Conservation (phyloP, 352 stramenopile genomes). For the Salisapilia sapeloensis region DNA sequence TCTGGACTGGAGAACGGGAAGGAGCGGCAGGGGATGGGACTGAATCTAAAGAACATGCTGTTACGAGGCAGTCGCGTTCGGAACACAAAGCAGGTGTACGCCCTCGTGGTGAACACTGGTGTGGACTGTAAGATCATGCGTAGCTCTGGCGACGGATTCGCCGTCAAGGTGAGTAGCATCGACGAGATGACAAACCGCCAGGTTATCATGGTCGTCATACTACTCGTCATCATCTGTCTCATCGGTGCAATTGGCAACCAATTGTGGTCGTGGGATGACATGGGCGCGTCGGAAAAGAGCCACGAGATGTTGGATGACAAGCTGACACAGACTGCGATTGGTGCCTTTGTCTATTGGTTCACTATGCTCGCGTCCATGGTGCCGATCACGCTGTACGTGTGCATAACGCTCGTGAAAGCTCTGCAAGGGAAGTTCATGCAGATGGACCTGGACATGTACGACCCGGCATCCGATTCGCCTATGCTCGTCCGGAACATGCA, state of each 20-base stretch:
- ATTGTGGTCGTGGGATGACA: constrained; percentile 10
- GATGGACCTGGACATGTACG: constrained; percentile 73
- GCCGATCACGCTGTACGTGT: constrained; percentile 80
- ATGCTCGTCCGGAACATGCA: constrained; percentile 78
- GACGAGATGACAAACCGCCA: constrained; percentile 79
- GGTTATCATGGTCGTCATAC: constrained; percentile 60
- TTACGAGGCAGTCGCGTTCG: constrained; percentile 80
- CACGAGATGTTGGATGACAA: too few species aligned
- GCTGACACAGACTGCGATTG: too few species aligned
- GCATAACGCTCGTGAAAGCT: constrained; percentile 79
- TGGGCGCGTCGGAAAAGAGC: constrained; percentile 16
- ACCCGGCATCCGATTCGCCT: constrained; percentile 37
- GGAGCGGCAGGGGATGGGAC: constrained; percentile 17
- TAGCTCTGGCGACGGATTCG: constrained; percentile 70
- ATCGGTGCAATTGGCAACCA: constrained; percentile 40
- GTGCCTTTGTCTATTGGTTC: constrained; percentile 74
- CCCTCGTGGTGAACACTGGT: constrained; percentile 87
- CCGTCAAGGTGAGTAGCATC: constrained; percentile 70
- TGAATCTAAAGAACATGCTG: constrained; percentile 81
- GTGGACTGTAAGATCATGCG: constrained; percentile 87
- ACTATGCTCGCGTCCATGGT: constrained; percentile 72
- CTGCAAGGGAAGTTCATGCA: constrained; percentile 82
- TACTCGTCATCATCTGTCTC: constrained; percentile 55
- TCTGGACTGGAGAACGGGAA: constrained; percentile 1
- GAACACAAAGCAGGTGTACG: constrained; percentile 81